Conservation (phyloP, 2,329 filamentous ascomycete genomes). For the Nemania sp. region DNA sequence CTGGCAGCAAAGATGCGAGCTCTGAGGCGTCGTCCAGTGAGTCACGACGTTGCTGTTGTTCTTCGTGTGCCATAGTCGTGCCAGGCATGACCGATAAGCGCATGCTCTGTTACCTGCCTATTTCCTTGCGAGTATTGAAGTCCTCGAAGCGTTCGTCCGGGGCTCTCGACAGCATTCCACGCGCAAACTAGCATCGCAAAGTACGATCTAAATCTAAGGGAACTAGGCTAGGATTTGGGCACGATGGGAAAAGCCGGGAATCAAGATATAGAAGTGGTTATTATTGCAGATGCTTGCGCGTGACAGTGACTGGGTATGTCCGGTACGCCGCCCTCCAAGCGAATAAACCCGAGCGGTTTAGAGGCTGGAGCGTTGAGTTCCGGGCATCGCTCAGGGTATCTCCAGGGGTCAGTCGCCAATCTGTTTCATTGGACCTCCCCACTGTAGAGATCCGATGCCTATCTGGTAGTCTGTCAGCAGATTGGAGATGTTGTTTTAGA, state of each 20-base stretch:
- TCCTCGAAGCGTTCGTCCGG: slow-evolving; percentile 1
- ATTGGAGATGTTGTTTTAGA: slow-evolving; percentile 6
- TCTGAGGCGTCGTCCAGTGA: slow-evolving; percentile 34
- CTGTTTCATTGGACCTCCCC: slow-evolving; percentile 24
- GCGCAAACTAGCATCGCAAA: slow-evolving; percentile 17
- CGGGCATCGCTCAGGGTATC: slow-evolving; percentile 7
- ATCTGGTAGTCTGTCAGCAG: slow-evolving; percentile 24
- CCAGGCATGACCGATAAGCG: background rate
- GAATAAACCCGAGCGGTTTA: slow-evolving; percentile 26
- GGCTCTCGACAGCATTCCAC: slow-evolving; percentile 12
- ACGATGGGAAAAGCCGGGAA: slow-evolving; percentile 9
- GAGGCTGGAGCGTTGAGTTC: slow-evolving; percentile 10
- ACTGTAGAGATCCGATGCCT: slow-evolving; percentile 5
- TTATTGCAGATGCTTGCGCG: slow-evolving; percentile 14
- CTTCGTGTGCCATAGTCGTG: slow-evolving; percentile 22
- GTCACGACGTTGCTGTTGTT: slow-evolving; percentile 13
- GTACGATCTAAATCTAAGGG: slow-evolving; percentile 13
- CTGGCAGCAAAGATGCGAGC: slow-evolving; percentile 22
- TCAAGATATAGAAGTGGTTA: slow-evolving; percentile 8
- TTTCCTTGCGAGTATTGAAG: background rate
- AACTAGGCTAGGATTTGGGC: slow-evolving; percentile 4
- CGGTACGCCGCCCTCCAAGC: slow-evolving; percentile 14
- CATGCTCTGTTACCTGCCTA: slow-evolving; percentile 1
- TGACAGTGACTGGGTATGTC: slow-evolving; percentile 1
- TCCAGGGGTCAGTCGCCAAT: slow-evolving; percentile 22